Evolutionary conservation across 768 basidiomycete species (phyloP).

Genomic region (Cyathus striatus): DNA sequence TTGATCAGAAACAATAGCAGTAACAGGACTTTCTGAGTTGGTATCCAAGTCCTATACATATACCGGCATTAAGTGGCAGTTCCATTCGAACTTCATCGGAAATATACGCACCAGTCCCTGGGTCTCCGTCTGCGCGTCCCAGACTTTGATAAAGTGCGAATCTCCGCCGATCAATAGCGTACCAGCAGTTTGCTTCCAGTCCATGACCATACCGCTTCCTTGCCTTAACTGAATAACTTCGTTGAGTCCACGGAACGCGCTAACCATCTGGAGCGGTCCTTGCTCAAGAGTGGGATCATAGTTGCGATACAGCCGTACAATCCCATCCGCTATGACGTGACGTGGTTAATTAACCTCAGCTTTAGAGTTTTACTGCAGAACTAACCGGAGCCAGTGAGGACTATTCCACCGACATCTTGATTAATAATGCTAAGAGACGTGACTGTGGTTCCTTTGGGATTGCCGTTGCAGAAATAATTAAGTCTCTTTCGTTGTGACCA

Average conservation of each 20-base stretch:
- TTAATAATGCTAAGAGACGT: conserved; percentile 92
- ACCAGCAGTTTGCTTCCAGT: conserved; percentile 91
- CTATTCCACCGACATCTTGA: conserved; percentile 88
- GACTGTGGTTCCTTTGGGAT: conserved; percentile 74
- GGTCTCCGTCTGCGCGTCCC: conserved; percentile 92
- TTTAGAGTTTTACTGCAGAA: no score
- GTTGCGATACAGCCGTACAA: conserved; percentile 87
- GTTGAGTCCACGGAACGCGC: conserved; percentile 84
- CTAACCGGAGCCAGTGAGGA: conserved; percentile 83
- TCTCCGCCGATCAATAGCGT: conserved; percentile 89
- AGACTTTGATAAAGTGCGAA: conserved; percentile 80
- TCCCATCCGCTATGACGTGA: conserved; percentile 85
- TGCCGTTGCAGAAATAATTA: conserved; percentile 86
- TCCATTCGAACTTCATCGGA: conserved; percentile 1
- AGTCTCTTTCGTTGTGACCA: conserved; percentile 81
- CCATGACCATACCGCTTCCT: conserved; percentile 80
- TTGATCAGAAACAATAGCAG: conserved; percentile 74
- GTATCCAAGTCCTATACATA: conserved; percentile 94
- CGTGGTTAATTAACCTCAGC: no score
- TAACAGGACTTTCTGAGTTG: conserved; percentile 85
- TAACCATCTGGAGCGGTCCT: conserved; percentile 84
- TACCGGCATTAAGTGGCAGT: conserved; percentile 1
- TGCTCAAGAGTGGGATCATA: conserved; percentile 74
- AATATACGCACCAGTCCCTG: conserved; percentile 54
- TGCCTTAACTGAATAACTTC: conserved; percentile 72